Percentiles rank a stretch among this genome's conserved stretches.
Evolutionary conservation across 2,329 filamentous ascomycete species (phyloP).

Genomic region (Ascochyta fabae): DNA sequence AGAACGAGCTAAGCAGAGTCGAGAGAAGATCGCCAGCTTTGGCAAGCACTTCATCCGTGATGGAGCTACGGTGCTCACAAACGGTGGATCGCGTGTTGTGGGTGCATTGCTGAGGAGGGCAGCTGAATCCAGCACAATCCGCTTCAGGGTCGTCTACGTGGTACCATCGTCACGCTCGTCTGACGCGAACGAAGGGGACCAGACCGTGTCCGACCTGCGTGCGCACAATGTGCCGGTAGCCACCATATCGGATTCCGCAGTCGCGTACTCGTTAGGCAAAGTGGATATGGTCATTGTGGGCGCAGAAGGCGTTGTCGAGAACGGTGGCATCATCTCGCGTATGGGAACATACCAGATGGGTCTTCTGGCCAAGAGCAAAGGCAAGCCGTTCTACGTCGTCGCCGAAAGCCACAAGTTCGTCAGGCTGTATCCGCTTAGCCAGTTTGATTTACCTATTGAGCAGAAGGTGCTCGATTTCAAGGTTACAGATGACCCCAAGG

Average conservation of each 20-base stretch:
- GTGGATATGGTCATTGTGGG: conserved; percentile 73
- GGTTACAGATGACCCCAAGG: conserved; percentile 53
- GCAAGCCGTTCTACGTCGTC: conserved; percentile 86
- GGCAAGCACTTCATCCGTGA: conserved; percentile 81
- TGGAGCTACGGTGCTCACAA: conserved; percentile 83
- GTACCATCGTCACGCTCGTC: conserved; percentile 42
- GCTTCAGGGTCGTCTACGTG: conserved; percentile 83
- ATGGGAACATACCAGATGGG: conserved; percentile 89
- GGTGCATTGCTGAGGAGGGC: conserved; percentile 77
- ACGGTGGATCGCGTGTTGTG: conserved; percentile 86
- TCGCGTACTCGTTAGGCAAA: conserved; percentile 78
- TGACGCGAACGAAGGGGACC: conserved; percentile 65
- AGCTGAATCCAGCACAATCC: conserved; percentile 68
- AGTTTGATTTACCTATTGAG: conserved; percentile 80
- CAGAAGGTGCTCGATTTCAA: conserved; percentile 79
- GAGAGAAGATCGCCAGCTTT: conserved; percentile 80
- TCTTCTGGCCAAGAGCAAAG: conserved; percentile 73
- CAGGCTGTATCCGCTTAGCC: conserved; percentile 80
- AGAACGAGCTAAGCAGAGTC: conserved; percentile 80
- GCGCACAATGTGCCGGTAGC: conserved; percentile 81
- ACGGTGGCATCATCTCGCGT: conserved; percentile 88
- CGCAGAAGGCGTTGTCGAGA: conserved; percentile 87
- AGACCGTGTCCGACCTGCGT: conserved; percentile 74
- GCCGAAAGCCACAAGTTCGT: conserved; percentile 98
- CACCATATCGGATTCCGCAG: conserved; percentile 75